Conservation (phyloP, 768 basidiomycete genomes). For the Xerocomus brunneocitrinus region DNA sequence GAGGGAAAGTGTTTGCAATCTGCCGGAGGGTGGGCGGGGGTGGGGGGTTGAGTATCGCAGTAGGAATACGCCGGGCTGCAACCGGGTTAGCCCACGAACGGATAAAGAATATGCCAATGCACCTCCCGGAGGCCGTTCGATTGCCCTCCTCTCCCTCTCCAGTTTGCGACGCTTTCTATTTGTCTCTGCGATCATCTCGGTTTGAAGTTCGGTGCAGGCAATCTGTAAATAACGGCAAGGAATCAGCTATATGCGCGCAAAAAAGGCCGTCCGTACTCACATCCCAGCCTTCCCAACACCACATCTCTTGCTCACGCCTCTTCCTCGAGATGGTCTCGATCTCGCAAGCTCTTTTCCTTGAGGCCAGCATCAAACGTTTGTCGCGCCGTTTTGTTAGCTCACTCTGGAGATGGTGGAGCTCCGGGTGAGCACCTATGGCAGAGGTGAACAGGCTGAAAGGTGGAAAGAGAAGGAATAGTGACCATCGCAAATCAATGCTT, state of each 20-base stretch:
- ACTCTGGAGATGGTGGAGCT: slow-evolving; percentile 73
- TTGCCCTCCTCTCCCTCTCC: slow-evolving; percentile 77
- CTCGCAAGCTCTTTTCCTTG: slow-evolving; percentile 67
- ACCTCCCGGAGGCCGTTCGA: slow-evolving; percentile 78
- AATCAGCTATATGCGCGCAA: slow-evolving; percentile 4
- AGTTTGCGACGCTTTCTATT: slow-evolving; percentile 80
- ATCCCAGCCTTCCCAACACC: slow-evolving; percentile 91
- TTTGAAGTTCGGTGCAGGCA: slow-evolving; percentile 74
- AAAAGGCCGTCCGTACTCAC: slow-evolving; percentile 32
- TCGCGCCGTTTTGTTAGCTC: slow-evolving; percentile 77
- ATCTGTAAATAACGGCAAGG: slow-evolving; percentile 39
- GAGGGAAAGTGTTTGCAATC: slow-evolving; percentile 57
- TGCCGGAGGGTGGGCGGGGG: slow-evolving; percentile 62
- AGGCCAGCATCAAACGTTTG: slow-evolving; percentile 75
- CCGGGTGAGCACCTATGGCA: slow-evolving; percentile 75
- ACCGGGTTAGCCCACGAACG: slow-evolving; percentile 2
- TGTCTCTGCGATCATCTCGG: slow-evolving; percentile 84
- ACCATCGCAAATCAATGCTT: slow-evolving; percentile 76
- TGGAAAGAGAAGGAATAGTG: slow-evolving; percentile 22
- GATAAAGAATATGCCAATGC: slow-evolving; percentile 20
- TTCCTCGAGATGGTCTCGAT: slow-evolving; percentile 57
- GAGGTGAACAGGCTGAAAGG: neutral
- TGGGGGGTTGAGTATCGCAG: slow-evolving; percentile 45
- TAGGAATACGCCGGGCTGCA: slow-evolving; percentile 57
- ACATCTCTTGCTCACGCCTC: slow-evolving; percentile 64